Evolutionary conservation across 768 basidiomycete species (phyloP).

Genomic region (Russula vinacea): DNA sequence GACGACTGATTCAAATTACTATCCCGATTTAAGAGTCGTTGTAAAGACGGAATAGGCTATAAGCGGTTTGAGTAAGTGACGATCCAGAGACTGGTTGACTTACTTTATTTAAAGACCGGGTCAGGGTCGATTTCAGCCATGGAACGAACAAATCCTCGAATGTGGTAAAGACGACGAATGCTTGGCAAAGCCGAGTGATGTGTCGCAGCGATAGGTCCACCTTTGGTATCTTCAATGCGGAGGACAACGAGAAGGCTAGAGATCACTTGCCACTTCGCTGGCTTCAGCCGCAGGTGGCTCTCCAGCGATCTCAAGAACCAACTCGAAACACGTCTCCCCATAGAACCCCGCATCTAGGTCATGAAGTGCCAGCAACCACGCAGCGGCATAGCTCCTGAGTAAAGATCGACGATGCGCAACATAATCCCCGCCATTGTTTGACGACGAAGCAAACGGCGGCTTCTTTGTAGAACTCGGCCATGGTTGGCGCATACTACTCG

Average conservation of each 20-base stretch:
- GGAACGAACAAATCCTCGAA: slow-evolving; percentile 57
- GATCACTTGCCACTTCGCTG: slow-evolving; percentile 15
- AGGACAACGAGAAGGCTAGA: neutral
- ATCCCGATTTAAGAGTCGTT: slow-evolving; percentile 57
- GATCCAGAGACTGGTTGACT: slow-evolving; percentile 18
- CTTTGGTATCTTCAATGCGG: slow-evolving; percentile 1
- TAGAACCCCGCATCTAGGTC: slow-evolving; percentile 56
- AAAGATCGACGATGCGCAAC: slow-evolving; percentile 56
- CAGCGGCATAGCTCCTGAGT: slow-evolving; percentile 52
- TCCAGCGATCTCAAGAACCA: slow-evolving; percentile 48
- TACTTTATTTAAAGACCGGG: slow-evolving; percentile 43
- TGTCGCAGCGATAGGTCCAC: slow-evolving; percentile 39
- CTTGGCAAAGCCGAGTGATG: slow-evolving; percentile 54
- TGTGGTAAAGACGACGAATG: slow-evolving; percentile 51
- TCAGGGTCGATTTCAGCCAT: slow-evolving; percentile 54
- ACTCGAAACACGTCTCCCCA: slow-evolving; percentile 50
- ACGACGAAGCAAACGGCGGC: slow-evolving; percentile 42
- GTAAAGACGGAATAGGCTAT: slow-evolving; percentile 53
- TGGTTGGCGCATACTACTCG: slow-evolving; percentile 41
- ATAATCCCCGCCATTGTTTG: slow-evolving; percentile 68
- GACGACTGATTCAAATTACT: slow-evolving; percentile 43
- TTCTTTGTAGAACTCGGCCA: slow-evolving; percentile 49
- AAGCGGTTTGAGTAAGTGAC: slow-evolving; percentile 13
- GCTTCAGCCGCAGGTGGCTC: slow-evolving; percentile 28
- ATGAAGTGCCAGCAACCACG: slow-evolving; percentile 71